A percentile compares a stretch with the other conserved stretches of the same genome.
Evolutionary conservation across 176 grass and related monocot species (phyloP).

Genomic region (Triticum monococcum): DNA sequence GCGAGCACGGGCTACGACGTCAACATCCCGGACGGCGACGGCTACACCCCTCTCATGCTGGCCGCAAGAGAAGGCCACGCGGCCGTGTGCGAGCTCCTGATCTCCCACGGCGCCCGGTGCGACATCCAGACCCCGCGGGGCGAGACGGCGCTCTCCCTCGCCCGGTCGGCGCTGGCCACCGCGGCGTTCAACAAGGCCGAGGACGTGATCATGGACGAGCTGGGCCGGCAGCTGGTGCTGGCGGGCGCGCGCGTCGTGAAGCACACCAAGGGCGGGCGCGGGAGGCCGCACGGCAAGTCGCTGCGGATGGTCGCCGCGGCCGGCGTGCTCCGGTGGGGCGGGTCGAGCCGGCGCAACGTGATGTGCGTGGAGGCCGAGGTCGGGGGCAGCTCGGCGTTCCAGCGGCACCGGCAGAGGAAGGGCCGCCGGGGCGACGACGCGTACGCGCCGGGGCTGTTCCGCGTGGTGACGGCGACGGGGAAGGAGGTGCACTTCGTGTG

Average conservation of each 20-base stretch:
- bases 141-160: conserved; percentile 87
- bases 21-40: conserved; percentile 66
- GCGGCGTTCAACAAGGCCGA: conserved; percentile 54
- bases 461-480: conserved; percentile 69
- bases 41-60: conserved; percentile 89
- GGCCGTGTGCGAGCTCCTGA: conserved; percentile 63
- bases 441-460: conserved; percentile 74
- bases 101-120: conserved; percentile 63
- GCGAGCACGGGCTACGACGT: conserved; percentile 62
- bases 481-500: conserved; percentile 96
- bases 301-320: conserved; percentile 59
- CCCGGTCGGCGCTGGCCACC: conserved; percentile 35
- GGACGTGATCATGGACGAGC: conserved; percentile 75
- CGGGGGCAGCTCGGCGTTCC: conserved; percentile 75
- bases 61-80: conserved; percentile 80
- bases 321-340: conserved; percentile 84
- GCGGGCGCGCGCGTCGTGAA: conserved; percentile 59
- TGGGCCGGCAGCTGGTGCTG: conserved; percentile 60
- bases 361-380: conserved; percentile 72
- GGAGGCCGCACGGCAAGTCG: conserved; percentile 61
- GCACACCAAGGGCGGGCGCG: conserved; percentile 84
- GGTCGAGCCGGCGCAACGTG: conserved; percentile 61
- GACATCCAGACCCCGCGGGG: conserved; percentile 43
- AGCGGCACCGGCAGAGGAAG: conserved; percentile 50
- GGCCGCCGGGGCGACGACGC: conserved; percentile 24